Percentiles rank a stretch among this genome's conserved stretches.
Evolutionary conservation across 371 early-diverging fungal genomes (phyloP).

Genomic region (Rhizomucor miehei): DNA sequence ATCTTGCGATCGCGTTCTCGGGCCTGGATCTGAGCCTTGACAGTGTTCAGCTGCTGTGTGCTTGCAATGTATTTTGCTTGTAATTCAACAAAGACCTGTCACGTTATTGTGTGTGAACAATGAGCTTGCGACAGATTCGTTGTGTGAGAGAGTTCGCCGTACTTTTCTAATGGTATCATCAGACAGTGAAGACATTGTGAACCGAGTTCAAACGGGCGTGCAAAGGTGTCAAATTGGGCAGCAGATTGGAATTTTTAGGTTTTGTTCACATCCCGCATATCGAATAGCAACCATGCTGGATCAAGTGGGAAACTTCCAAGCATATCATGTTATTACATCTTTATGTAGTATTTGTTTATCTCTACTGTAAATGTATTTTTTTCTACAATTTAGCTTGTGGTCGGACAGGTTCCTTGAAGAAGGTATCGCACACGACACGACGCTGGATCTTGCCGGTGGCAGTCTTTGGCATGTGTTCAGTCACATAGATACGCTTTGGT

Average conservation of each 20-base stretch:
- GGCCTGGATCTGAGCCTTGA: constrained; percentile 67
- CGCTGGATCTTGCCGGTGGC: constrained; percentile 76
- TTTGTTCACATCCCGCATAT: no score
- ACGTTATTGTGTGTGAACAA: no score
- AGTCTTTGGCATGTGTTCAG: constrained; percentile 69
- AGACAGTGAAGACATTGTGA: constrained; percentile 35
- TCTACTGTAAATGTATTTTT: neutral
- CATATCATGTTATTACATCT: no score
- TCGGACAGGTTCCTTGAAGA: constrained; percentile 34
- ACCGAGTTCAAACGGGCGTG: no score
- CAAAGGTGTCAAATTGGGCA: no score
- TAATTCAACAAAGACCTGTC: constrained; percentile 61
- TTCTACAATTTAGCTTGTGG: constrained; percentile 45
- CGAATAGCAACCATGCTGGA: no score
- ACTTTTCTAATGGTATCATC: constrained; percentile 50
- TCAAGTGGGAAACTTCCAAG: no score
- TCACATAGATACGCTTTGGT: constrained; percentile 74
- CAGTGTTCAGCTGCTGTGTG: constrained; percentile 62
- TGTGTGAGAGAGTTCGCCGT: neutral
- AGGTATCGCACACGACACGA: constrained; percentile 48
- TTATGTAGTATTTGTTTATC: no score
- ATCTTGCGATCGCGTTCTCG: constrained; percentile 72
- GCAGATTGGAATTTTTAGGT: no score
- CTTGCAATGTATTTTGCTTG: constrained; percentile 60
- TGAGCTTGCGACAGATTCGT: neutral